Conservation (phyloP, 306 rosid species). For the Vigna trinervia region DNA sequence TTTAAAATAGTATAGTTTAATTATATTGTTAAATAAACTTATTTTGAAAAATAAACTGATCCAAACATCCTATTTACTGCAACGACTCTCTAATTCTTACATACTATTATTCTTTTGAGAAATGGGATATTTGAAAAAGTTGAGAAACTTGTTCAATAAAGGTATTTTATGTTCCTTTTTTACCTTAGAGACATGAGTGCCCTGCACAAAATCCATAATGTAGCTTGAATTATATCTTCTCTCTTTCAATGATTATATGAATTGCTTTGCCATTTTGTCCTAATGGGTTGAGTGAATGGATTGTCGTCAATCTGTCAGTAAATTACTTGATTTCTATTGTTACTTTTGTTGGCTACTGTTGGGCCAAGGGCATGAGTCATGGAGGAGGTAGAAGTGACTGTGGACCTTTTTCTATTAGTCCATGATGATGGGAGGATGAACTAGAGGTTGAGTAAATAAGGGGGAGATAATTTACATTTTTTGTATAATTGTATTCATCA, state of each 20-base stretch:
- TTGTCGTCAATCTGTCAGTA: constrained; percentile 18
- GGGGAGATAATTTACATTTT: constrained; percentile 15
- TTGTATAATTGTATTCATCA: not conserved
- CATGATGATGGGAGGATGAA: constrained; percentile 4
- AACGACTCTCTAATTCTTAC: not conserved
- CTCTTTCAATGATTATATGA: constrained; percentile 23
- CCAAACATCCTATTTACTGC: constrained; percentile 21
- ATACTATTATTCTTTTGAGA: constrained; percentile 2
- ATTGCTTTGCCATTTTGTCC: constrained; percentile 7
- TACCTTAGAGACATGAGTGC: constrained; percentile 7
- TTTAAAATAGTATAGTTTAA: not conserved
- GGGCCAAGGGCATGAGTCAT: constrained; percentile 19
- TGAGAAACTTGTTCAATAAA: constrained; percentile 28
- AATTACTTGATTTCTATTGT: constrained; percentile 24
- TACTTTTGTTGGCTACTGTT: constrained; percentile 25
- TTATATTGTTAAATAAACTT: constrained; percentile 19
- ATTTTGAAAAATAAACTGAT: constrained; percentile 16
- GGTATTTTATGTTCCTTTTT: not conserved
- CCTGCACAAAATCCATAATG: constrained; percentile 15
- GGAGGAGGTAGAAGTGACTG: constrained; percentile 37
- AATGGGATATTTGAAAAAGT: constrained; percentile 22
- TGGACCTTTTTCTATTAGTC: constrained; percentile 5
- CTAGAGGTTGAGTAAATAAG: not conserved
- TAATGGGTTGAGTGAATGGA: constrained; percentile 39
- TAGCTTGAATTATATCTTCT: constrained; percentile 14